Conservation (phyloP, 2,329 filamentous ascomycete species). For the Beauveria asiatica region DNA sequence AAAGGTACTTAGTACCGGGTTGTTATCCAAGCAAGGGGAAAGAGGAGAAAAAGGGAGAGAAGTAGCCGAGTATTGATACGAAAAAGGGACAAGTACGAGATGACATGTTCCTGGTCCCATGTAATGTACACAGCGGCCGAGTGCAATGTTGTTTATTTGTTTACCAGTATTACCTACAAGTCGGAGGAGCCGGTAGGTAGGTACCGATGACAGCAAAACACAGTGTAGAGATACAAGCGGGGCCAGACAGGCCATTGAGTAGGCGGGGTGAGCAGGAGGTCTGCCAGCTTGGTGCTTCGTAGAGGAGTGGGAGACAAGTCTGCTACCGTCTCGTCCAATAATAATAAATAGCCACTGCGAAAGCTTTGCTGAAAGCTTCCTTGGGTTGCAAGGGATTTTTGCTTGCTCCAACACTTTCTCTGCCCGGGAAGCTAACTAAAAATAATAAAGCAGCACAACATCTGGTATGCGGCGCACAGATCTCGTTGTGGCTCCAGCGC, state of each 20-base stretch:
- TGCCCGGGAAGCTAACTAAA: background rate
- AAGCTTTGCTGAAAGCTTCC: background rate
- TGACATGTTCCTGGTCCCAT: background rate
- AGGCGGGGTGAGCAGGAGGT: background rate
- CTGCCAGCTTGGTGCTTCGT: no score
- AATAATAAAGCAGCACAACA: background rate
- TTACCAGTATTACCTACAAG: background rate
- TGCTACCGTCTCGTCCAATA: background rate
- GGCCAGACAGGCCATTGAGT: background rate
- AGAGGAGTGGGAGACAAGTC: background rate
- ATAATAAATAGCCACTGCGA: background rate
- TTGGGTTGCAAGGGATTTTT: background rate
- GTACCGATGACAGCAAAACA: slow-evolving; percentile 1
- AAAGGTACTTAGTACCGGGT: background rate
- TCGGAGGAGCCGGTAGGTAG: background rate
- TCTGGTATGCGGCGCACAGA: slow-evolving; percentile 10
- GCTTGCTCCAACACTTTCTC: background rate
- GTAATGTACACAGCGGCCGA: background rate
- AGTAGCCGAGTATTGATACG: background rate
- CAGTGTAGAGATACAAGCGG: background rate
- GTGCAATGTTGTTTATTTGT: slow-evolving; percentile 10
- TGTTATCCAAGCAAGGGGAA: background rate
- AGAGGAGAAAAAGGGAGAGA: background rate
- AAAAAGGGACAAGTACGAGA: background rate
- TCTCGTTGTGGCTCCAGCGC: background rate